Evolutionary conservation across 345 rosid genomes (phyloP).

Genomic region (Erucastrum elatum): DNA sequence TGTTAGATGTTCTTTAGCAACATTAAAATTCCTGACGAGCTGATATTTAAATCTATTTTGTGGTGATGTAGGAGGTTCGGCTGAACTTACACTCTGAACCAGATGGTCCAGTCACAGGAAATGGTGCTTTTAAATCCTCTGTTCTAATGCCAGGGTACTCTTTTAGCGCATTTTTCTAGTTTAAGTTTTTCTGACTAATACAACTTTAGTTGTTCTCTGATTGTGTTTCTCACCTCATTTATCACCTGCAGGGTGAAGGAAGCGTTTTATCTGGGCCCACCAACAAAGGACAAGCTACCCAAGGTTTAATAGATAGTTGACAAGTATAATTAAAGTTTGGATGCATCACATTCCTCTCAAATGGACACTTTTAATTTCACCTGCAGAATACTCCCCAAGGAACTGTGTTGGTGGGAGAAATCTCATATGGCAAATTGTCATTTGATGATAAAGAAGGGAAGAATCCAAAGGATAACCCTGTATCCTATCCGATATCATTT

Average conservation of each 20-base stretch:
- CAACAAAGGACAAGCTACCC: slow-evolving; percentile 72
- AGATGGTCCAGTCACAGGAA: slow-evolving; percentile 90
- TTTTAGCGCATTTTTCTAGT: slow-evolving; percentile 11
- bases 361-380: slow-evolving; percentile 16
- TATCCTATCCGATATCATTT: slow-evolving; percentile 61
- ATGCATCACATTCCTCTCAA: slow-evolving; percentile 15
- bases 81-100: slow-evolving; percentile 88
- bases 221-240: slow-evolving; percentile 20
- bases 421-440: slow-evolving; percentile 77
- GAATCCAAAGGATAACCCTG: slow-evolving; percentile 68
- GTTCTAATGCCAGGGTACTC: slow-evolving; percentile 79
- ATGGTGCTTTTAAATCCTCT: slow-evolving; percentile 80
- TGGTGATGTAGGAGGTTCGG: slow-evolving; percentile 58
- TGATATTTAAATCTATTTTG: slow-evolving; percentile 7
- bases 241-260: slow-evolving; percentile 65
- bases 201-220: background rate
- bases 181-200: background rate
- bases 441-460: slow-evolving; percentile 50
- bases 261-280: slow-evolving; percentile 86
- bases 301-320: slow-evolving; percentile 32
- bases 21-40: background rate
- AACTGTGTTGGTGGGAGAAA: slow-evolving; percentile 72
- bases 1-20: background rate
- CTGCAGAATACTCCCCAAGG: slow-evolving; percentile 82
- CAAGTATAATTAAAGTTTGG: background rate